Evolutionary conservation across 2,329 filamentous ascomycete genomes (phyloP), one percentile per base, ranked within the genome.

Genomic region (Lachnellula willkommii): DNA sequence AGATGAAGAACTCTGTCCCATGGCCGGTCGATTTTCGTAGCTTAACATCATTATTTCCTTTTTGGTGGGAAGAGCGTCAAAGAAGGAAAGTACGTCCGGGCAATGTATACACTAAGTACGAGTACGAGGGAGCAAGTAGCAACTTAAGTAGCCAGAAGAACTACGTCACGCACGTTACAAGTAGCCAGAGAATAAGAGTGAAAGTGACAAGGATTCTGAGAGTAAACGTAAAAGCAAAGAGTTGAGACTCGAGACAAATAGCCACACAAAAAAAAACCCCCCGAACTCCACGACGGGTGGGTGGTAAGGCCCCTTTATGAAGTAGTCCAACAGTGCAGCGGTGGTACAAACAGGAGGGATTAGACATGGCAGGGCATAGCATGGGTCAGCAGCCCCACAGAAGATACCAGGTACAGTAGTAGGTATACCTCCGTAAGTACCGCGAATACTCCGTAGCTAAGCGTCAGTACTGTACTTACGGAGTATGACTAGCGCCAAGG

Each of bases 11-110:
- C 63, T 56, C 50, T 64, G 61, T 20, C 49, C 63, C 65, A 67
- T 66, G 5, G 61, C 24, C 40, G 62, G 49, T 37, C 64, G 62
- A 43, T 62, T 66, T 42, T 67, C 65, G 60, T 67, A 68, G 14
- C 65, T 66, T 26, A 68, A 50, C 66, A 68, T 69, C 49, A 52
- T 65, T 47, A 52, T 42, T 43, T 37, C 17, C n/a, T 53, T 17
- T 43, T 45, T 15, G 22, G 11, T 47, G 11, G 11, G 9, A 47
- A 17, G 45, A 4, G 45, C 45, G 35, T 36, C 40, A 46, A n/a
- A 43, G 36, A 45, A n/a, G 43, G 42, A 49, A 42, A 15, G 28
- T n/a, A 43, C 46, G 50, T 15, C 32, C 22, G 32, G 17, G 32
- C 28, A 32, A 11, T 9, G 9, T 17, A n/a, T 20, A 11, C 11